Percentiles rank a stretch among this genome's conserved stretches.
These are phyloP conservation scores for Wallacemonas sp. DNA, from an alignment of 208 protist species.

Conservation along the genomic window DNA sequence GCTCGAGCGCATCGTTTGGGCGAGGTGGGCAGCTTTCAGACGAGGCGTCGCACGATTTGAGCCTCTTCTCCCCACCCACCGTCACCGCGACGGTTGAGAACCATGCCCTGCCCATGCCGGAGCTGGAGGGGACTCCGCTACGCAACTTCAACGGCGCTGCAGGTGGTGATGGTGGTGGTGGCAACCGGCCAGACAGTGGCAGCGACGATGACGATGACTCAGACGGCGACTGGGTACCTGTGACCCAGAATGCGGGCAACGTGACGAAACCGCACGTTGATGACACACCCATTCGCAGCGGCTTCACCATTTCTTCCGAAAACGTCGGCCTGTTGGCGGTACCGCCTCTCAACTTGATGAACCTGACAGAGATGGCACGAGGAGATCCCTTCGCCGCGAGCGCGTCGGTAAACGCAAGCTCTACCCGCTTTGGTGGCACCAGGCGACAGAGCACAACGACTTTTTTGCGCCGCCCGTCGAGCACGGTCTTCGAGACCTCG, in stretches of 20 bases:
- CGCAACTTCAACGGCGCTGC: background rate
- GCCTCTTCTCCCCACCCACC: slow-evolving; percentile 8
- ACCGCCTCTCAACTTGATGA: slow-evolving; percentile 9
- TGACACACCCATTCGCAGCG: background rate
- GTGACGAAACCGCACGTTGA: slow-evolving; percentile 8
- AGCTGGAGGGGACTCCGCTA: background rate
- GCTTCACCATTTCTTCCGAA: background rate
- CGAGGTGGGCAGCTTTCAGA: background rate
- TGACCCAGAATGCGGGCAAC: slow-evolving; percentile 9
- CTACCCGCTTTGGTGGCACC: background rate
- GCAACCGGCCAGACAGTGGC: background rate
- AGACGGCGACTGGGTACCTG: background rate
- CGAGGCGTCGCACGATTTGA: background rate
- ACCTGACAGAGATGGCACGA: slow-evolving; percentile 2
- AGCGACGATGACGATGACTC: background rate
- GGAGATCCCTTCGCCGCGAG: background rate
- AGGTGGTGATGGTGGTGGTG: too few species aligned
- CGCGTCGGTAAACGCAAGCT: slow-evolving; percentile 8
- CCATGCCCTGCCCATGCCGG: background rate
- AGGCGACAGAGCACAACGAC: background rate
- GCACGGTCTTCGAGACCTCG: slow-evolving; percentile 3
- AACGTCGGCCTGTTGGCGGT: background rate
- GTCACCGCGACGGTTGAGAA: slow-evolving; percentile 9
- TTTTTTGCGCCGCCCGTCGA: slow-evolving; percentile 7
- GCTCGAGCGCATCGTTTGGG: too few species aligned